A percentile compares a stretch with the other conserved stretches of the same genome.
Conservation (phyloP, 495 filamentous ascomycete species). For the Choiromyces venosus region DNA sequence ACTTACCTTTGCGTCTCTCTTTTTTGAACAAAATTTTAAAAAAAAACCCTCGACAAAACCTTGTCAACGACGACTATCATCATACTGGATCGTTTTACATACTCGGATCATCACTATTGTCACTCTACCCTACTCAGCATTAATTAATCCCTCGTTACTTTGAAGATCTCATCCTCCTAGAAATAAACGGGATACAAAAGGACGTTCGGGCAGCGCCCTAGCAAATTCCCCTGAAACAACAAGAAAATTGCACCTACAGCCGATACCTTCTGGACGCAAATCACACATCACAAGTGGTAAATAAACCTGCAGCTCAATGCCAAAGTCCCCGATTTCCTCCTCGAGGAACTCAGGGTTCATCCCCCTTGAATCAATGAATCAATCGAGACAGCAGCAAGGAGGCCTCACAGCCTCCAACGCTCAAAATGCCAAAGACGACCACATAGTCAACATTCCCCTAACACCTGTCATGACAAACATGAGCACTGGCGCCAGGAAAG, state of each 20-base stretch:
- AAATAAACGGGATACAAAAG: background rate
- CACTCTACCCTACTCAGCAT: background rate
- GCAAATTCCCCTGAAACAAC: background rate
- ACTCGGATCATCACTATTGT: constrained; percentile 1
- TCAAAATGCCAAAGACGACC: constrained; percentile 18
- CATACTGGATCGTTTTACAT: background rate
- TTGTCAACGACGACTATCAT: background rate
- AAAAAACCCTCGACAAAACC: background rate
- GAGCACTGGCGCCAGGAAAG: constrained; percentile 50
- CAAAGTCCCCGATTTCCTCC: constrained; percentile 22
- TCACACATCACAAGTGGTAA: background rate
- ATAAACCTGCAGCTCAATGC: constrained; percentile 7
- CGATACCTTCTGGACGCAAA: background rate
- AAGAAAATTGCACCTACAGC: background rate
- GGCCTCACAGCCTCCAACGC: constrained; percentile 12
- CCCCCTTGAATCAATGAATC: constrained; percentile 14
- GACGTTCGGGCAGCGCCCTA: background rate
- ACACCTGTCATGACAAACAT: constrained; percentile 49
- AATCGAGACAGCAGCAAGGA: constrained; percentile 11
- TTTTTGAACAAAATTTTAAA: constrained; percentile 1
- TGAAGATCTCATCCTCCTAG: background rate
- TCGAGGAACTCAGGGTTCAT: constrained; percentile 30
- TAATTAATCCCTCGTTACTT: background rate
- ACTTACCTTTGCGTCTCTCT: background rate
- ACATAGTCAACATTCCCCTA: constrained; percentile 49